Evolutionary conservation across 2,329 filamentous ascomycete genomes (phyloP).

Genomic region (Epichloe festucae): DNA sequence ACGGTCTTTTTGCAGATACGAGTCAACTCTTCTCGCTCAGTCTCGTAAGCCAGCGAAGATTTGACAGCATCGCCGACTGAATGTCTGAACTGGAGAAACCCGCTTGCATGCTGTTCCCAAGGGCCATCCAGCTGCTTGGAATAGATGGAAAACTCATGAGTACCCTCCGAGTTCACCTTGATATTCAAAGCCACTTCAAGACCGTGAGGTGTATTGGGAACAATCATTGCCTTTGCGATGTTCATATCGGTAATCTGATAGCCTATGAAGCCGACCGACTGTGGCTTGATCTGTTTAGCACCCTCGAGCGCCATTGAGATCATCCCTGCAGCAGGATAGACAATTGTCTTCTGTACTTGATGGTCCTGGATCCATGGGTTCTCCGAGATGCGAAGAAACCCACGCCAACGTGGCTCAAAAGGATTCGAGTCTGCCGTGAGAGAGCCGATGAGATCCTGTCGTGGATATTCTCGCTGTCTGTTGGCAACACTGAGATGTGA

Average conservation of each 20-base stretch:
- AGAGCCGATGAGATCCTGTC: constrained; percentile 39
- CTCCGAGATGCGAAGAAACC: constrained; percentile 34
- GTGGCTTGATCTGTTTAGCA: constrained; percentile 25
- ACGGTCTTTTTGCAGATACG: constrained; percentile 20
- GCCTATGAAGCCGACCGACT: constrained; percentile 15
- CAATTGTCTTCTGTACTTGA: constrained; percentile 33
- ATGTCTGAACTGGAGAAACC: constrained; percentile 18
- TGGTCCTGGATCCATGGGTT: constrained; percentile 41
- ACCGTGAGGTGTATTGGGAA: constrained; percentile 32
- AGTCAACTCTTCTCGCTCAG: constrained; percentile 13
- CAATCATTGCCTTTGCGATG: constrained; percentile 37
- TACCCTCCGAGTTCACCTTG: constrained; percentile 13
- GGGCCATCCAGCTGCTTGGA: constrained; percentile 27
- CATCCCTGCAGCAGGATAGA: constrained; percentile 40
- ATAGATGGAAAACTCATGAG: constrained; percentile 29
- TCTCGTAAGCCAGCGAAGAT: constrained; percentile 11
- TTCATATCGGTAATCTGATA: constrained; percentile 32
- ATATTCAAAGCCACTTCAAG: constrained; percentile 38
- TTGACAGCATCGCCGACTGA: constrained; percentile 9
- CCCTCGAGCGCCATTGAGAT: constrained; percentile 36
- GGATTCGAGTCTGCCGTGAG: constrained; percentile 30
- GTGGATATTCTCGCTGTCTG: constrained; percentile 30
- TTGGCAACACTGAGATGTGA: constrained; percentile 30
- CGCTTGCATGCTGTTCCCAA: constrained; percentile 32
- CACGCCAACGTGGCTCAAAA: constrained; percentile 33